Evolutionary conservation across 2,329 filamentous ascomycete genomes (phyloP).

Genomic region (Colletotrichum truncatum): DNA sequence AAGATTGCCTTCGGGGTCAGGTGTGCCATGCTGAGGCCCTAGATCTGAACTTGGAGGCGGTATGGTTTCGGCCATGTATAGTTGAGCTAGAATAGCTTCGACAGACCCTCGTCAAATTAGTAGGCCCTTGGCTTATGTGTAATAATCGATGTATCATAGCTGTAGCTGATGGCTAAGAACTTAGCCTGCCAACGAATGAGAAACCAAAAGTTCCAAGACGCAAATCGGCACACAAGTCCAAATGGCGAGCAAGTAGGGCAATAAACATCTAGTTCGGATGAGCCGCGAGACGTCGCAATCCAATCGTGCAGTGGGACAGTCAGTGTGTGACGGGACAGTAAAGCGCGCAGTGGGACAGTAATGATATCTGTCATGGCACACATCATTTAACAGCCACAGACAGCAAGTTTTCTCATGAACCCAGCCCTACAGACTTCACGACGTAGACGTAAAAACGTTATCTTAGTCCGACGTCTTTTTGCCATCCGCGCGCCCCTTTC

Average conservation of each 20-base stretch:
- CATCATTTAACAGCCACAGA: slow-evolving; percentile 22
- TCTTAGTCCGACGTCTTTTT: neutral
- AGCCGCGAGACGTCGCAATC: neutral
- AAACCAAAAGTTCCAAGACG: neutral
- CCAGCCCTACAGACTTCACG: slow-evolving; percentile 13
- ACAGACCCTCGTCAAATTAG: neutral
- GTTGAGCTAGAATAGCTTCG: neutral
- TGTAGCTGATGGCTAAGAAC: neutral
- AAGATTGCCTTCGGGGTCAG: neutral
- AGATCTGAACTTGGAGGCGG: neutral
- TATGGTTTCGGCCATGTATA: neutral
- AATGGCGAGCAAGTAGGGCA: no score
- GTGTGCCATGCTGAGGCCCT: neutral
- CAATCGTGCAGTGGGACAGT: neutral
- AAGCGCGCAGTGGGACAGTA: neutral
- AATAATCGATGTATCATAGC: slow-evolving; percentile 13
- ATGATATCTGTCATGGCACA: slow-evolving; percentile 8
- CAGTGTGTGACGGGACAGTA: no score
- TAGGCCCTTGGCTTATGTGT: neutral
- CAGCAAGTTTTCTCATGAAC: slow-evolving; percentile 1
- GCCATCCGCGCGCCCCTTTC: slow-evolving; percentile 13
- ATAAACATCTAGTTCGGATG: no score
- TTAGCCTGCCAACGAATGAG: neutral
- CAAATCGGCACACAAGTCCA: no score
- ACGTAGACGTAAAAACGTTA: neutral